phyloP scores from a whole-genome alignment of 805 yeast species.

The Nakazawaea ernobii region DNA sequence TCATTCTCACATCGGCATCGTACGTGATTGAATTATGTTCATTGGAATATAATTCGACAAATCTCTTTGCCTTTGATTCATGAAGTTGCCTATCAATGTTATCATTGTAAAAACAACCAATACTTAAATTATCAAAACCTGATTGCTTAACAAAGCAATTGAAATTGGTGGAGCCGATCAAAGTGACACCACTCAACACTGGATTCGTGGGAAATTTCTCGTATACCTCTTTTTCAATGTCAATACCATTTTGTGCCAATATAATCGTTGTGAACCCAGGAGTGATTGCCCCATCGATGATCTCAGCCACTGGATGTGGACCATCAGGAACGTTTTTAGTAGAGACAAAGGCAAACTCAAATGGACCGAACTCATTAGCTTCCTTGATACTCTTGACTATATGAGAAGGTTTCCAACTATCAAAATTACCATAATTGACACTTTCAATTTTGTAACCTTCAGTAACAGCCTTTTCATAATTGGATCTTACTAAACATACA shows the following conservation, averaged over 20 bases:
- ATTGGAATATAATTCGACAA: conserved; percentile 23
- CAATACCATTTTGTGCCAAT: conserved; percentile 34
- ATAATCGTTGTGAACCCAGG: conserved; percentile 23
- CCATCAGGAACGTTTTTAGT: conserved; percentile 59
- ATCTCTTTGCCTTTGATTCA: conserved; percentile 18
- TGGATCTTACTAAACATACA: conserved; percentile 58
- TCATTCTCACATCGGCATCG: conserved; percentile 26
- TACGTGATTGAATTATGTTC: conserved; percentile 18
- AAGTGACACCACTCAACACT: conserved; percentile 31
- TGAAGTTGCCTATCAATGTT: conserved; percentile 18
- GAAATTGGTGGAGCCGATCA: conserved; percentile 25
- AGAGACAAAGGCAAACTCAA: conserved; percentile 52
- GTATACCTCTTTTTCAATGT: conserved; percentile 30
- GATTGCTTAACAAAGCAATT: conserved; percentile 22
- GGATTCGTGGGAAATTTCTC: conserved; percentile 25
- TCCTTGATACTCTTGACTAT: conserved; percentile 35
- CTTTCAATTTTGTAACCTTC: conserved; percentile 57
- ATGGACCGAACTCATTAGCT: conserved; percentile 32
- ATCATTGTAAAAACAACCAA: conserved; percentile 25
- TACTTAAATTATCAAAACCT: conserved; percentile 25
- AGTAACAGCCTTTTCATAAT: conserved; percentile 43
- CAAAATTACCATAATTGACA: conserved; percentile 50
- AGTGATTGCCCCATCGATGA: conserved; percentile 31
- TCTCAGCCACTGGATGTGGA: conserved; percentile 22
- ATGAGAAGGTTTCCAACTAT: conserved; percentile 50